phyloP scores from a whole-genome alignment of 2,329 filamentous ascomycete species.

The Fusarium goolgardi region DNA sequence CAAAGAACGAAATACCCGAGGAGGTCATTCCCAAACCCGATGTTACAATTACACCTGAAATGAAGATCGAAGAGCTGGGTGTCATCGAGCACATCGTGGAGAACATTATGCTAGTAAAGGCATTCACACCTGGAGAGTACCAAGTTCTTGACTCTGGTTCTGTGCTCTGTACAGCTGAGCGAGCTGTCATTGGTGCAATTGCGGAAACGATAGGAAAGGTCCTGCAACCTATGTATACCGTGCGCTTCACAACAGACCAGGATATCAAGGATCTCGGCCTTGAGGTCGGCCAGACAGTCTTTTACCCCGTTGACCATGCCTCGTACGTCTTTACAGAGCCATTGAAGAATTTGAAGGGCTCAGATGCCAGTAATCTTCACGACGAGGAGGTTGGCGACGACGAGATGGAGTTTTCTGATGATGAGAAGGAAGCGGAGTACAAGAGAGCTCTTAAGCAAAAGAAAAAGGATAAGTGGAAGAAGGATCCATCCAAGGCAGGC shows the following conservation, averaged over 20 bases:
- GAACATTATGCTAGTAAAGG: conserved; percentile 81
- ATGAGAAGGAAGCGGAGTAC: conserved; percentile 90
- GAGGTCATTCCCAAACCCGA: conserved; percentile 78
- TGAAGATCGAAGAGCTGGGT: conserved; percentile 81
- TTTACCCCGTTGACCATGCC: conserved; percentile 82
- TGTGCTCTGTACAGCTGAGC: conserved; percentile 80
- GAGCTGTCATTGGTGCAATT: conserved; percentile 83
- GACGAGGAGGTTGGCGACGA: conserved; percentile 90
- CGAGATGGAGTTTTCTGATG: conserved; percentile 95
- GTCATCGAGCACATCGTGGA: conserved; percentile 81
- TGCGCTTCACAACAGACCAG: conserved; percentile 76
- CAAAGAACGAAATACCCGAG: conserved; percentile 81
- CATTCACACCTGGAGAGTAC: conserved; percentile 81
- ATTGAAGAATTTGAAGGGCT: conserved; percentile 82
- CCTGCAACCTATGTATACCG: conserved; percentile 85
- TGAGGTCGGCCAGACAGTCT: conserved; percentile 76
- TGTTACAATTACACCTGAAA: conserved; percentile 79
- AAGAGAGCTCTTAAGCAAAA: conserved; percentile 77
- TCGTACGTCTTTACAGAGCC: conserved; percentile 88
- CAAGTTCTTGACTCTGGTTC: conserved; percentile 87
- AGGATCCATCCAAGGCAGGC: conserved; percentile 54
- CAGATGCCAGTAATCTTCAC: conserved; percentile 93
- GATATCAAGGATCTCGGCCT: conserved; percentile 76
- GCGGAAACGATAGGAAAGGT: conserved; percentile 88
- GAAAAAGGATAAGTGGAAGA: conserved; percentile 63